These are phyloP conservation scores for Myriosclerotinia scirpicola DNA, from an alignment of 2,329 filamentous ascomycete species.

Conservation along the genomic window DNA sequence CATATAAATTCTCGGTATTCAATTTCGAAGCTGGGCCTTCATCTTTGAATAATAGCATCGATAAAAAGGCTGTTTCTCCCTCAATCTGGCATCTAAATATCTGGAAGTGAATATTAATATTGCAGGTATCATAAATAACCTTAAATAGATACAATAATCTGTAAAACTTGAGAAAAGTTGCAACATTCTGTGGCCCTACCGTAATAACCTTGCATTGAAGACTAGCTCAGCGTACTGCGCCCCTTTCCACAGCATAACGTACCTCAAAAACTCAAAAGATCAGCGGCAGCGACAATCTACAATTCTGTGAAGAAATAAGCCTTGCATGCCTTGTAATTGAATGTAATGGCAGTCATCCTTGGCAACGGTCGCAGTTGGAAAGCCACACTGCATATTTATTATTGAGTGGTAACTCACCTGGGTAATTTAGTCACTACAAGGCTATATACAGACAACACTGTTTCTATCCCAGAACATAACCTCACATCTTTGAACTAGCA, in stretches of 20 bases:
- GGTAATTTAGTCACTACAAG: slow-evolving; percentile 18
- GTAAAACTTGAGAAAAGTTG: neutral
- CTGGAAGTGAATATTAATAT: neutral
- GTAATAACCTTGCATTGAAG: slow-evolving; percentile 4
- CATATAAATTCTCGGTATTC: slow-evolving; percentile 6
- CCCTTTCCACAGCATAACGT: slow-evolving; percentile 19
- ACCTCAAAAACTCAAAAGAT: slow-evolving; percentile 28
- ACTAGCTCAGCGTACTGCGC: slow-evolving; percentile 12
- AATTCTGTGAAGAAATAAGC: slow-evolving; percentile 12
- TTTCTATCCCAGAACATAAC: slow-evolving; percentile 19
- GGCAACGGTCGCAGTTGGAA: slow-evolving; percentile 29
- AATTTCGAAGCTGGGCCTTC: slow-evolving; percentile 9
- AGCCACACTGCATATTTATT: slow-evolving; percentile 31
- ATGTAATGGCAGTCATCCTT: slow-evolving; percentile 24
- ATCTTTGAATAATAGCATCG: neutral
- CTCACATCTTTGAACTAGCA: slow-evolving; percentile 7
- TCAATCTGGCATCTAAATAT: neutral
- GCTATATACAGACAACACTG: slow-evolving; percentile 20
- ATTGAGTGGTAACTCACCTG: slow-evolving; percentile 23
- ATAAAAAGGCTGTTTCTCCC: neutral
- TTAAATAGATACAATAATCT: neutral
- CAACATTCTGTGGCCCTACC: slow-evolving; percentile 5
- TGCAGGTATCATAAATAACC: slow-evolving; percentile 8
- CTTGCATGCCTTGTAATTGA: slow-evolving; percentile 18
- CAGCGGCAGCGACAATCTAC: slow-evolving; percentile 30